A percentile compares a stretch with the other conserved stretches of the same genome.
These are phyloP conservation scores for Ochetophila trinervis DNA, from an alignment of 306 rosid genomes.

Conservation along the genomic window DNA sequence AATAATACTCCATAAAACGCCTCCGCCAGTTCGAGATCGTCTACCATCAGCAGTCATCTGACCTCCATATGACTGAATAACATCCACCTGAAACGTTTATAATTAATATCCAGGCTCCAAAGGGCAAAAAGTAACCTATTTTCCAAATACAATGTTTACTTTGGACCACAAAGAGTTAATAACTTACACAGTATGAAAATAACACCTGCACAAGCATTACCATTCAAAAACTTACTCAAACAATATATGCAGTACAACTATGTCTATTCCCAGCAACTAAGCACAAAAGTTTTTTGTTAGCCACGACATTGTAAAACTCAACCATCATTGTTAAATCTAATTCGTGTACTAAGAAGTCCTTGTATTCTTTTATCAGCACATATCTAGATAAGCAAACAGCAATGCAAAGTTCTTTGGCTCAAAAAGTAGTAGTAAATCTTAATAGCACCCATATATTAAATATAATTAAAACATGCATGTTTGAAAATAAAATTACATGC, in stretches of 20 bases:
- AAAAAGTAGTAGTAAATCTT: background rate
- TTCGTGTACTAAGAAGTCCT: background rate
- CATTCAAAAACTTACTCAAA: slow-evolving; percentile 9
- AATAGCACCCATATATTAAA: background rate
- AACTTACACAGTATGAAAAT: slow-evolving; percentile 6
- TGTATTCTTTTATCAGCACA: background rate
- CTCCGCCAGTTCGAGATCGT: slow-evolving; percentile 78
- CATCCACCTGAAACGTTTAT: slow-evolving; percentile 60
- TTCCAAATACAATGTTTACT: background rate
- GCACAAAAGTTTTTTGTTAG: slow-evolving; percentile 20
- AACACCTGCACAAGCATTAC: background rate
- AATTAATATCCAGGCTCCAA: background rate
- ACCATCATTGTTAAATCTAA: slow-evolving; percentile 2
- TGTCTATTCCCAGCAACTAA: background rate
- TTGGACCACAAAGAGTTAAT: slow-evolving; percentile 15
- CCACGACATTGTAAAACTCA: slow-evolving; percentile 10
- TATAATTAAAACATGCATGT: background rate
- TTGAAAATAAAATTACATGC: background rate
- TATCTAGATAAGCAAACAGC: slow-evolving; percentile 19
- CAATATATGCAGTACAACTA: slow-evolving; percentile 5
- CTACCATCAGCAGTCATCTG: slow-evolving; percentile 76
- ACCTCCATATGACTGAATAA: slow-evolving; percentile 82
- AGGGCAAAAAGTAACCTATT: slow-evolving; percentile 1
- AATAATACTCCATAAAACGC: slow-evolving; percentile 76
- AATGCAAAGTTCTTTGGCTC: background rate